These are phyloP conservation scores for Teratosphaeria zuluensis DNA, from an alignment of 2,329 filamentous ascomycete species.

Conservation along the genomic window DNA sequence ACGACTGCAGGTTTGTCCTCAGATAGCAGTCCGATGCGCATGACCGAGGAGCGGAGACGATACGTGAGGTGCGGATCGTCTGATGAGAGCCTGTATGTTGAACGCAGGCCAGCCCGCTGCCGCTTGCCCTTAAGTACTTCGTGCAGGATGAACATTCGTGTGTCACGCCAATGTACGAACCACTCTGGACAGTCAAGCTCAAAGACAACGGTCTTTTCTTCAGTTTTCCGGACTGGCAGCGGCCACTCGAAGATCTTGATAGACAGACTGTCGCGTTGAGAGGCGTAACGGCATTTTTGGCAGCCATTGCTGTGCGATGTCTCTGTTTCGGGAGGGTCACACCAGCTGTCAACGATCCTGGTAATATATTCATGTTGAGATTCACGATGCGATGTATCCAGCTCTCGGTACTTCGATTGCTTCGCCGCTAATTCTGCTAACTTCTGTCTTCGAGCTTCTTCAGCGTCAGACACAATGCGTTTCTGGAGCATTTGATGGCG, in stretches of 20 bases:
- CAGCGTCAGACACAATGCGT: conserved; percentile 28
- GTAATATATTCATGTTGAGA: conserved; percentile 5
- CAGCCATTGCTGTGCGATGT: conserved; percentile 26
- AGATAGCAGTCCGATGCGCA: conserved; percentile 34
- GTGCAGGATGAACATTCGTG: conserved; percentile 10
- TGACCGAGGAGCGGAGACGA: not conserved
- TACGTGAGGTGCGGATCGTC: conserved; percentile 13
- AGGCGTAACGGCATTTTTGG: conserved; percentile 34
- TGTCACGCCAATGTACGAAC: conserved; percentile 42
- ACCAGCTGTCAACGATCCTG: conserved; percentile 7
- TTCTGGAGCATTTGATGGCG: conserved; percentile 15
- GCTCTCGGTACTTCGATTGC: conserved; percentile 29
- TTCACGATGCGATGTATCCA: conserved; percentile 14
- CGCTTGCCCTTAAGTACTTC: conserved; percentile 9
- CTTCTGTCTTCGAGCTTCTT: conserved; percentile 25
- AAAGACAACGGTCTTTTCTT: conserved; percentile 41
- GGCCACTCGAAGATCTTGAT: conserved; percentile 44
- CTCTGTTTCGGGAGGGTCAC: conserved; percentile 20
- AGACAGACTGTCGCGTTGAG: conserved; percentile 28
- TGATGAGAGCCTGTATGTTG: conserved; percentile 6
- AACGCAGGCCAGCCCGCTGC: not conserved
- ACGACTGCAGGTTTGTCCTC: conserved; percentile 36
- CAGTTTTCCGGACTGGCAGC: conserved; percentile 30
- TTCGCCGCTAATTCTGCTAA: conserved; percentile 27
- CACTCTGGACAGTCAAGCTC: conserved; percentile 40